Base-by-base conservation (phyloP, 2,329 filamentous ascomycete species). In the Colletotrichum acutatum region DNA sequence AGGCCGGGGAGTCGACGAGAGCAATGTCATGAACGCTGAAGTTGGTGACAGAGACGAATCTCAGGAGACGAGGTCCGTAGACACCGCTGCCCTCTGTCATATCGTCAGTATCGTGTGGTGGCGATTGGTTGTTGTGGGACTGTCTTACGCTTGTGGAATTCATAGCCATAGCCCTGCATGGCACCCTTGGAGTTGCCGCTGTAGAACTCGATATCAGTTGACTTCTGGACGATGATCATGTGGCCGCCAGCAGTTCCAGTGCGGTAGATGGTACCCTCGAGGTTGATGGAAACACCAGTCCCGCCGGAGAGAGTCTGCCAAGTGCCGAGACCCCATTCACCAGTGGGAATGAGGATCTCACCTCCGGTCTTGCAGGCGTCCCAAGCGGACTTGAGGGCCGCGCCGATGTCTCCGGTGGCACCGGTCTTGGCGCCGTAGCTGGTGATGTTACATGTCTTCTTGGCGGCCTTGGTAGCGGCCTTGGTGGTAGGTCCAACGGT, bases 401-500 rank as follows among this genome's bases (percentile, higher is more conserved):
- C 76, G 59, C 79, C 73, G 72, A 79, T 80, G 74, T 89, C 87
- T 3, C 84, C 85, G 19, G 80, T 78, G 52, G 85, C 85, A 74
- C 86, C 84, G 1, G 86, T 84, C n/a, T 81, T 82, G 34, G 82
- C 87, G 12, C 87, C 87, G 75, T 88, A 87, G 65, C 84, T 77
- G 66, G 85, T 81, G 65, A 89, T 86, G 76, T 85, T 85, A 80
- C 87, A 89, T 4, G 80, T 74, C 74, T 81, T 81, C 65, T 74
- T 76, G 22, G 77, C 76, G 37, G 77, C 75, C 75, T 81, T 81
- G 56, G 74, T 70, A 19, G 72, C 74, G 9, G 75, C 75, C 14
- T 76, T 76, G 11, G 79, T 81, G 3, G 77, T 77, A 1, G 78
- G 78, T 3, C 78, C 78, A 42, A 80, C 78, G 14, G 53, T 70